A percentile compares a stretch with the other conserved stretches of the same genome.
Conservation (phyloP, 2,329 filamentous ascomycete species). For the Sclerotinia glacialis region DNA sequence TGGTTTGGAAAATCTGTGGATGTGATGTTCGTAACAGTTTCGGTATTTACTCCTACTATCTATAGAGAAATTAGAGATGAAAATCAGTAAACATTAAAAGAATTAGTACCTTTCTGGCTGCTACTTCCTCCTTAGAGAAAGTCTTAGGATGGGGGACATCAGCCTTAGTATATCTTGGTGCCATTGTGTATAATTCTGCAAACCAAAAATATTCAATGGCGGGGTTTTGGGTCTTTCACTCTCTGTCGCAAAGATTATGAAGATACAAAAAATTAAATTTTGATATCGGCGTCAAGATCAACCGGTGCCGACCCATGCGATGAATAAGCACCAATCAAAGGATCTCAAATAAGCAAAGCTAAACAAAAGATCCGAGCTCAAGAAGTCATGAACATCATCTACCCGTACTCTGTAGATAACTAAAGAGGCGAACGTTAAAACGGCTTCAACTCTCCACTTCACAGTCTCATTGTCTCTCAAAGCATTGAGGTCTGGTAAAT, state of each 20-base stretch:
- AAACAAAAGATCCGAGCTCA: constrained; percentile 20
- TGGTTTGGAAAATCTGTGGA: constrained; percentile 92
- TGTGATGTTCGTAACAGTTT: constrained; percentile 85
- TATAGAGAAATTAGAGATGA: constrained; percentile 41
- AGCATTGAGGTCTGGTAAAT: constrained; percentile 32
- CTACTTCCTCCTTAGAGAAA: constrained; percentile 52
- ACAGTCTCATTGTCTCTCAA: constrained; percentile 27
- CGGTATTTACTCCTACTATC: constrained; percentile 82
- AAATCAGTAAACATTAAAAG: neutral
- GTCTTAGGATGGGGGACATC: neutral
- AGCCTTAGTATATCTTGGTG: constrained; percentile 12
- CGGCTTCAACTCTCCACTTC: constrained; percentile 25
- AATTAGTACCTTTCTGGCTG: constrained; percentile 54
- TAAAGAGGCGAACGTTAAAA: constrained; percentile 18
- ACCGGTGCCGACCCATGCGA: constrained; percentile 18
- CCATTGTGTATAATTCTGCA: constrained; percentile 8
- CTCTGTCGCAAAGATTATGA: constrained; percentile 19
- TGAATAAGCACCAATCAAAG: constrained; percentile 1
- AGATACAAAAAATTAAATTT: constrained; percentile 22
- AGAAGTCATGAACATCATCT: constrained; percentile 32
- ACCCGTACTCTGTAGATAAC: constrained; percentile 12
- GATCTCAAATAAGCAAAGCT: constrained; percentile 11
- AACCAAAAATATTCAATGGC: constrained; percentile 34
- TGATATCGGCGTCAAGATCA: constrained; percentile 20
- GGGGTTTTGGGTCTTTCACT: constrained; percentile 3